Conservation (phyloP, 2,329 filamentous ascomycete species). For the Diaporthe nobilis region DNA sequence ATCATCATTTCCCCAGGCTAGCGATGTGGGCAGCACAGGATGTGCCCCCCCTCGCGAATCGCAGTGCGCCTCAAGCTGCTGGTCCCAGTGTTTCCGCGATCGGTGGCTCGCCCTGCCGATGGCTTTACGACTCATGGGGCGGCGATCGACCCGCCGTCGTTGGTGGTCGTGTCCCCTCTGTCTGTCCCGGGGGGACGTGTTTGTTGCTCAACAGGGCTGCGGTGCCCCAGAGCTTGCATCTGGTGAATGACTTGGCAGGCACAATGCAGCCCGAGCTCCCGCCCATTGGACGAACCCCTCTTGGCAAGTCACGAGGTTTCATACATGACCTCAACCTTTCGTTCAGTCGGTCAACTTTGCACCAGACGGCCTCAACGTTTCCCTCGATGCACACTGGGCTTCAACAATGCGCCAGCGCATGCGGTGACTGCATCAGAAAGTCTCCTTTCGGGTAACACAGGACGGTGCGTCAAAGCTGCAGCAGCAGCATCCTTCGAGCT, state of each 20-base stretch:
- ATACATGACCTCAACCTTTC: slow-evolving; percentile 1
- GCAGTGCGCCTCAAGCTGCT: background rate
- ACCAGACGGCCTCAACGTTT: background rate
- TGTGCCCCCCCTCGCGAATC: slow-evolving; percentile 18
- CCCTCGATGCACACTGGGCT: background rate
- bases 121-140: slow-evolving; percentile 22
- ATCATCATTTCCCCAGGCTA: slow-evolving; percentile 35
- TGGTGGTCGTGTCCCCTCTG: background rate
- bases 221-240: slow-evolving; percentile 20
- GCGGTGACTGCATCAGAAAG: background rate
- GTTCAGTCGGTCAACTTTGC: background rate
- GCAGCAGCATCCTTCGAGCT: slow-evolving; percentile 20
- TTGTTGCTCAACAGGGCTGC: slow-evolving; percentile 23
- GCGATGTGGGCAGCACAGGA: background rate
- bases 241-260: slow-evolving; percentile 29
- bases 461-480: slow-evolving; percentile 8
- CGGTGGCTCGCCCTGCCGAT: slow-evolving; percentile 15
- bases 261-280: background rate
- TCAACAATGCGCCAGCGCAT: background rate
- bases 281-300: slow-evolving; percentile 26
- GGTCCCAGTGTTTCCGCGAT: background rate
- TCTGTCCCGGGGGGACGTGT: background rate
- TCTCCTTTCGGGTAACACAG: slow-evolving; percentile 9
- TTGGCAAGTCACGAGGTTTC: slow-evolving; percentile 30
- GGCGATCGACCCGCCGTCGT: slow-evolving; percentile 12